These are phyloP conservation scores for Stramenopiles sp. DNA, from an alignment of 352 stramenopile genomes.

Conservation along the genomic window DNA sequence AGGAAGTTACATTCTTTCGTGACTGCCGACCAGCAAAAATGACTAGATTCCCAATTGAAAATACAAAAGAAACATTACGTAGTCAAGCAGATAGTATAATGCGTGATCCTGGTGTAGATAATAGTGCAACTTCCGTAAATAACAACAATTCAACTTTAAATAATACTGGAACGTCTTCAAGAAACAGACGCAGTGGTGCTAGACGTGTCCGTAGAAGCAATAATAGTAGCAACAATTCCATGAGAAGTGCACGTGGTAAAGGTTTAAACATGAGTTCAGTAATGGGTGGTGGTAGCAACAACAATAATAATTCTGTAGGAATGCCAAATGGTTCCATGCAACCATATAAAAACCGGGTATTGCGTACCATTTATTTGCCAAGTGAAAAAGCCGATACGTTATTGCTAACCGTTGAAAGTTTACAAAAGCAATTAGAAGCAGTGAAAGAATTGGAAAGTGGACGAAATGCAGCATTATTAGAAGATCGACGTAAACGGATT, in stretches of 20 bases:
- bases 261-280: no score
- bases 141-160: no score
- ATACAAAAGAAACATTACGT: conserved; percentile 4
- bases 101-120: no score
- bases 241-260: no score
- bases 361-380: conserved; percentile 49
- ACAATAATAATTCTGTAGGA: neutral
- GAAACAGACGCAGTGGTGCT: no score
- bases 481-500: no score
- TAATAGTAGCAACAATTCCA: conserved; percentile 11
- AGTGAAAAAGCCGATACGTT: conserved; percentile 37
- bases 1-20: conserved; percentile 46
- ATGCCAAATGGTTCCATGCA: neutral
- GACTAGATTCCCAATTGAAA: conserved; percentile 29
- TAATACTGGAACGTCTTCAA: no score
- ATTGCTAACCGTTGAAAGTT: conserved; percentile 28
- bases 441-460: conserved; percentile 35
- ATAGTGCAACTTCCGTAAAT: no score
- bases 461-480: conserved; percentile 29
- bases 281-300: no score
- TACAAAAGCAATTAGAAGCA: conserved; percentile 35
- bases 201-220: no score
- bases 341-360: conserved; percentile 25
- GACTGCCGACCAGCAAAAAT: conserved; percentile 38
- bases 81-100: no score